phyloP scores from a whole-genome alignment of 176 grass and related monocot species.

The Hsuehochloa calcarea region DNA sequence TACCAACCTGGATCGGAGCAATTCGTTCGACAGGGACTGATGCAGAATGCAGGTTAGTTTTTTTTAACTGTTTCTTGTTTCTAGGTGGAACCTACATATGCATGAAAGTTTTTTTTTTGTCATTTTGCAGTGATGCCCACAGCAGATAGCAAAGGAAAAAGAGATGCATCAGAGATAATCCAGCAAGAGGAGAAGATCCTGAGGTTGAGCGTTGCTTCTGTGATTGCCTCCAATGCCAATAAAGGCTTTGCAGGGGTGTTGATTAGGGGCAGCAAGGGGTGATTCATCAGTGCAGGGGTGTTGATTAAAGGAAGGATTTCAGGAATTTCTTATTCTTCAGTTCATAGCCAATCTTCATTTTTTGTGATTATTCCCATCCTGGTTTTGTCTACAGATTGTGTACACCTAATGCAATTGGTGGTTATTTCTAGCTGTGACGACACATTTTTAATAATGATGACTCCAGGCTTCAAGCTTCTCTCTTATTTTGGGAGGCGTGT shows the following conservation, averaged over 20 bases:
- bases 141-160: constrained; percentile 4
- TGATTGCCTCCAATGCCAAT: not conserved
- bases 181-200: not conserved
- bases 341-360: not conserved
- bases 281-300: too few species aligned
- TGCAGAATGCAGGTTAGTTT: not conserved
- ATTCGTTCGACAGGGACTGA: not conserved
- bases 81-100: not conserved
- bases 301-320: too few species aligned
- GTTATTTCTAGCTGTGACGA: not conserved
- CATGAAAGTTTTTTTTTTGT: not conserved
- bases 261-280: too few species aligned
- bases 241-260: too few species aligned
- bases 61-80: not conserved
- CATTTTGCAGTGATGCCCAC: not conserved
- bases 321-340: too few species aligned
- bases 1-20: not conserved
- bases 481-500: not conserved
- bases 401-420: not conserved
- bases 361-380: not conserved
- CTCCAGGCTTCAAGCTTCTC: not conserved
- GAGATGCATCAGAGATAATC: not conserved
- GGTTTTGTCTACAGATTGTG: not conserved
- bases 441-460: not conserved
- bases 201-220: constrained; percentile 18